Percentiles rank a stretch among this genome's conserved stretches.
Evolutionary conservation across 2,329 filamentous ascomycete species (phyloP).

Genomic region (Hysterium pulicare): DNA sequence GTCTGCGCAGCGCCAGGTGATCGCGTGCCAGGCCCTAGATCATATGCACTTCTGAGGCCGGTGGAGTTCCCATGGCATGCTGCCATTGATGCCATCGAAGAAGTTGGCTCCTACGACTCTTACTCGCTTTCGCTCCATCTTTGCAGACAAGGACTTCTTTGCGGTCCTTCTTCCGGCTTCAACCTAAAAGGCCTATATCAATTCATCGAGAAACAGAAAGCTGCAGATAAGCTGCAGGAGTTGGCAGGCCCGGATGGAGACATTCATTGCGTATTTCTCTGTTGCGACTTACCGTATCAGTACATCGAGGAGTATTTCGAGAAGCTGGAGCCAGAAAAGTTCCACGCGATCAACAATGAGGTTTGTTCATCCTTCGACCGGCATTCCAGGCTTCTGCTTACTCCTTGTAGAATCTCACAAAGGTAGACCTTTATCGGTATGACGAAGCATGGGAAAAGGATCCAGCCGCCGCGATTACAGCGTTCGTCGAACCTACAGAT

Average conservation of each 20-base stretch:
- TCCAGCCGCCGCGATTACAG: slow-evolving; percentile 14
- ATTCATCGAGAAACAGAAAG: slow-evolving; percentile 50
- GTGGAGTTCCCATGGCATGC: slow-evolving; percentile 58
- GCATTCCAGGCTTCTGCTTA: slow-evolving; percentile 10
- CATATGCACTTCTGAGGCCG: slow-evolving; percentile 48
- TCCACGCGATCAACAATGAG: slow-evolving; percentile 49
- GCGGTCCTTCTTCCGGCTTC: slow-evolving; percentile 60
- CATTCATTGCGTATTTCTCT: slow-evolving; percentile 57
- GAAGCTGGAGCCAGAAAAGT: slow-evolving; percentile 49
- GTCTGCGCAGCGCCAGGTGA: slow-evolving; percentile 58
- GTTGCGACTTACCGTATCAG: slow-evolving; percentile 62
- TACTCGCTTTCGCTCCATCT: slow-evolving; percentile 54
- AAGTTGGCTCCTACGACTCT: slow-evolving; percentile 55
- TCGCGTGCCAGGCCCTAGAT: slow-evolving; percentile 57
- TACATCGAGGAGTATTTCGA: slow-evolving; percentile 60
- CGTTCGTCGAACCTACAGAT: slow-evolving; percentile 5
- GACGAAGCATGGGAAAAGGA: slow-evolving; percentile 7
- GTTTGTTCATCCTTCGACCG: slow-evolving; percentile 22
- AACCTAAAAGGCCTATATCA: slow-evolving; percentile 52
- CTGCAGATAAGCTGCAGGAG: slow-evolving; percentile 42
- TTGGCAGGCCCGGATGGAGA: slow-evolving; percentile 46
- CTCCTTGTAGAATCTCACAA: slow-evolving; percentile 9
- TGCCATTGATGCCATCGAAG: slow-evolving; percentile 54
- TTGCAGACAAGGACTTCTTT: slow-evolving; percentile 56
- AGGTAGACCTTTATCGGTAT: slow-evolving; percentile 8